Conservation (phyloP, 73 alveolate genomes). For the Blepharisma stoltei region DNA sequence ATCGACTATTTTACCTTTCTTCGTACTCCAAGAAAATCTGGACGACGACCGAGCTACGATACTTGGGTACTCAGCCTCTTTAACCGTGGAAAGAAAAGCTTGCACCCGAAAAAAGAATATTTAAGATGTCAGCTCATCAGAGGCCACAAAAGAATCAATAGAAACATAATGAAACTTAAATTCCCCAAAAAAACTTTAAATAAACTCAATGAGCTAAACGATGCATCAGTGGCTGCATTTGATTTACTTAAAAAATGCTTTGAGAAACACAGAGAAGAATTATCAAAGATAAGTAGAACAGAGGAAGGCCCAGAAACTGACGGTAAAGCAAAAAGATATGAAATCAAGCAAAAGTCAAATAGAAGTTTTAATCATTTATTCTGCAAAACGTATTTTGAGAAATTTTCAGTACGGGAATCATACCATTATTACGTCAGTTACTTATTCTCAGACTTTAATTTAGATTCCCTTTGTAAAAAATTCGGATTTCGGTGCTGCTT, state of each 20-base stretch:
- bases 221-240: too few species aligned
- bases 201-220: too few species aligned
- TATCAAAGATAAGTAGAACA: too few species aligned
- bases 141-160: background rate
- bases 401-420: background rate
- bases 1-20: too few species aligned
- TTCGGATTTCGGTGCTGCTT: slow-evolving; percentile 17
- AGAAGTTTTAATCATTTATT: slow-evolving; percentile 22
- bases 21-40: too few species aligned
- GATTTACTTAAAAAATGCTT: too few species aligned
- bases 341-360: background rate
- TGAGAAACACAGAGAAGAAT: too few species aligned
- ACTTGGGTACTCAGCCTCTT: too few species aligned
- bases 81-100: too few species aligned
- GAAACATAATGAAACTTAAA: background rate
- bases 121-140: slow-evolving; percentile 21
- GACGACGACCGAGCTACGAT: too few species aligned
- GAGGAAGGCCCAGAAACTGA: too few species aligned
- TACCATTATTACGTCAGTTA: background rate
- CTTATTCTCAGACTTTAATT: background rate
- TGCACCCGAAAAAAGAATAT: slow-evolving; percentile 16
- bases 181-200: too few species aligned
- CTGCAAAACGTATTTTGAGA: slow-evolving; percentile 6
- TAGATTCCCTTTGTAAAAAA: background rate
- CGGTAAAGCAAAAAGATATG: background rate